Conservation (phyloP, 2,329 filamentous ascomycete genomes). For the Xylaria sp. region DNA sequence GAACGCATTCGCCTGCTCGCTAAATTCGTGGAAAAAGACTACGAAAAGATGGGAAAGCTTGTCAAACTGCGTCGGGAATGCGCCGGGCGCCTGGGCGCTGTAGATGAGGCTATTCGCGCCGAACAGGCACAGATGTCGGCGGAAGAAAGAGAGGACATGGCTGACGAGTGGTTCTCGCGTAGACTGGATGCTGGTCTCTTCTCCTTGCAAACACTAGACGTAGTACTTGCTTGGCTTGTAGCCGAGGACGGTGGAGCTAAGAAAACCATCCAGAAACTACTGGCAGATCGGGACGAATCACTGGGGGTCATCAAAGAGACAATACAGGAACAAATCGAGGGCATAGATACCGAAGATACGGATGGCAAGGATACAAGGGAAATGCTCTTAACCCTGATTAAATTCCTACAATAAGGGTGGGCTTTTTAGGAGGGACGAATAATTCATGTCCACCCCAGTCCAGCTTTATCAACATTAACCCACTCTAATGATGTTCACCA, state of each 20-base stretch:
- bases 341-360: conserved; percentile 61
- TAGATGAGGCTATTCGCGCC: conserved; percentile 70
- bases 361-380: conserved; percentile 68
- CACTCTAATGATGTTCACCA: conserved; percentile 24
- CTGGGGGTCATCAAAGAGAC: conserved; percentile 72
- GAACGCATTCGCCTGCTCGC: conserved; percentile 85
- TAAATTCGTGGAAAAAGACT: conserved; percentile 96
- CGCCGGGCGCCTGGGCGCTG: conserved; percentile 67
- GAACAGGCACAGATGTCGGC: conserved; percentile 66
- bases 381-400: conserved; percentile 65
- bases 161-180: conserved; percentile 77
- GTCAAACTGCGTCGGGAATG: conserved; percentile 79
- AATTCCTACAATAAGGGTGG: conserved; percentile 57
- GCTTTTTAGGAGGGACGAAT: conserved; percentile 40
- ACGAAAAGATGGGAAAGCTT: conserved; percentile 82
- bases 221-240: conserved; percentile 87
- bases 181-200: conserved; percentile 87
- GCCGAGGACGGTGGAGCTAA: conserved; percentile 86
- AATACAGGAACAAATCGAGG: conserved; percentile 69
- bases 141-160: conserved; percentile 70
- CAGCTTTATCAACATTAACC: conserved; percentile 24
- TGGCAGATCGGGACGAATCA: conserved; percentile 76
- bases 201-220: conserved; percentile 83
- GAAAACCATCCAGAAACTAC: conserved; percentile 68
- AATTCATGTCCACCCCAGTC: conserved; percentile 36